phyloP scores from a whole-genome alignment of 108 stramenopile genomes.

The Nannochloropsis salina region DNA sequence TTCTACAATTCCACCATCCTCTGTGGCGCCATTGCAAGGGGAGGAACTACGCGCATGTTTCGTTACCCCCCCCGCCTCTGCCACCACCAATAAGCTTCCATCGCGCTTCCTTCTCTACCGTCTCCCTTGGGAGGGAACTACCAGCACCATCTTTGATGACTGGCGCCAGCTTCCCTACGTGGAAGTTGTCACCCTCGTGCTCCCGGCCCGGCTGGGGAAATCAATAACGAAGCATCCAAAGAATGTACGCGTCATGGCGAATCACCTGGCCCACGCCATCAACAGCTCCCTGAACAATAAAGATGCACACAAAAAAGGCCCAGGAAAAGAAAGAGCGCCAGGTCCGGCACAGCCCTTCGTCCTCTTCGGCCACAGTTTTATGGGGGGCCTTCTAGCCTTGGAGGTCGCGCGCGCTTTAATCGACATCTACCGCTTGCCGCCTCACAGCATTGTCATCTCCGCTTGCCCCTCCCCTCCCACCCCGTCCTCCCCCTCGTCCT shows the following conservation, averaged over 20 bases:
- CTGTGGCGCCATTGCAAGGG: not conserved
- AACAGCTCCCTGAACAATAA: not conserved
- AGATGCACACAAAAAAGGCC: not conserved
- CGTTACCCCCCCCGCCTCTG: not conserved
- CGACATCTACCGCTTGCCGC: not conserved
- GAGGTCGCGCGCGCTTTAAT: not conserved
- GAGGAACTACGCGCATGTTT: not conserved
- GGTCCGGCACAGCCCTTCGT: not conserved
- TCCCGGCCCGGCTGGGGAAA: not conserved
- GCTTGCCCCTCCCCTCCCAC: not conserved
- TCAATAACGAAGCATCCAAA: not conserved
- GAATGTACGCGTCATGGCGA: not conserved
- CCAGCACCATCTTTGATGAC: not conserved
- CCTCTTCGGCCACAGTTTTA: not conserved
- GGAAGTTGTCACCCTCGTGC: not conserved
- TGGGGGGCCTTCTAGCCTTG: not conserved
- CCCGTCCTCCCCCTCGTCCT: not conserved
- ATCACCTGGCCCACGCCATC: not conserved
- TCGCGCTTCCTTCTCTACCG: not conserved
- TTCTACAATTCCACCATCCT: not conserved
- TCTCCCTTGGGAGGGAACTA: not conserved
- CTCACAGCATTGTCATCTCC: not conserved
- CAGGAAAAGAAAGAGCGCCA: not conserved
- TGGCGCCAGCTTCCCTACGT: conserved; percentile 11
- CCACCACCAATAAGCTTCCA: not conserved